Evolutionary conservation across 2,329 filamentous ascomycete species (phyloP), one percentile per base, ranked within the genome.

Genomic region (Dothideomycetes sp.): DNA sequence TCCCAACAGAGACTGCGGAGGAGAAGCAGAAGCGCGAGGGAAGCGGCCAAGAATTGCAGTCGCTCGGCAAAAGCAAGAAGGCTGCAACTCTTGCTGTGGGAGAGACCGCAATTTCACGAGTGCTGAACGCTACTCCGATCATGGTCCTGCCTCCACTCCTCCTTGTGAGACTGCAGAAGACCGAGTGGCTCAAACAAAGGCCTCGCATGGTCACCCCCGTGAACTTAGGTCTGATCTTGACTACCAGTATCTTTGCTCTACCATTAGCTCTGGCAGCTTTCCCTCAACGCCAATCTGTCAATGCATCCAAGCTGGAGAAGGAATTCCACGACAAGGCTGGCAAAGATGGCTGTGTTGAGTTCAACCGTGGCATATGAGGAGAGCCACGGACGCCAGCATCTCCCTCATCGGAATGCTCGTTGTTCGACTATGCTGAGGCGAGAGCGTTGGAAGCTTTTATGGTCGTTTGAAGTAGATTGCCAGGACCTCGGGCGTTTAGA

Each of bases 111-210:
- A 68, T 93, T 34, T 91, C 84, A 50, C 78, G 91, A 44, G 88
- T 96, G 44, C 71, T 96, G 53, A 98, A 96, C 62, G 84, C 86
- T 45, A 93, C 84, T 10, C 91, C 91, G 9, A 91, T 98, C 65
- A 98, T 98, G 91, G 87, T 94, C 11, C 70, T 98, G 34, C 91
- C 91, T 31, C 86, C 91, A 16, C 68, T 98, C 57, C 65, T 93
- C 17, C 72, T 98, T 40, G 83, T 96, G 38, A 73, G 79, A 49
- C 68, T 98, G 52, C 88, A 98, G 70, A 75, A 79, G 62, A 84
- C 78, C 37, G 72, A 81, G 44, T 96, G 86, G 86, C 64, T 96
- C 52, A 78, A 79, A 65, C 69, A 70, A 46, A 75, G 84, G 48
- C 91, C 89, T 5, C 72, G 79, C 43, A 69, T 88, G 62, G 82